Base-by-base conservation (phyloP, 306 rosid genomes). In the Lathyrus tuberosus region DNA sequence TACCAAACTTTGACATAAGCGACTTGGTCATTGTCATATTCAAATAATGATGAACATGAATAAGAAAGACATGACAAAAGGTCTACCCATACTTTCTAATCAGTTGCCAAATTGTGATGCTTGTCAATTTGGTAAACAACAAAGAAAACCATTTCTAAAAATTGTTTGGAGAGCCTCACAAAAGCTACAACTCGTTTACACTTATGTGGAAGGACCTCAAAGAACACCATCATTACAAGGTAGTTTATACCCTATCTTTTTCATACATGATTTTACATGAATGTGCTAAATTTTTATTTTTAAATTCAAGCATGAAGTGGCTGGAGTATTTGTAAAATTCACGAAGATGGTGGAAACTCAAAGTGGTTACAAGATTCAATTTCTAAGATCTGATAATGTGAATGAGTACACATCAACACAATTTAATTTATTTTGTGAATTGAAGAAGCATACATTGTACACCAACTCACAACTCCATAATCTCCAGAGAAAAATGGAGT, bases 351-450 rank as follows among this genome's bases (percentile, higher is more conserved):
- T 26, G 30, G 30, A 26, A 26, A 26, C 3, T 26, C 30, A 26
- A 26, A 26, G 30, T 26, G 30, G 30, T 26, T 26, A 3, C 30
- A 26, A 26, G 30, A 26, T 26, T 26, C 30, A 26, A 26, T 26
- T 26, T 2, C 30, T 26, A 26, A 26, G 30, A 26, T 2, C 30
- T 0, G 18, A 28, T 12, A 58, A 58, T 30, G 63, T 22, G 11
- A 58, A 58, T 11, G 18, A 13, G 63, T 58, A 30, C 3, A 30
- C 41, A 10, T 58, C 63, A 58, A n/a, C 63, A 28, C n/a, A 58
- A 58, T 58, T 58, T 58, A 58, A 58, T 58, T 6, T 13, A 14
- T 58, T 58, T 58, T 58, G 63, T n/a, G 63, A 28, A 30, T n/a
- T n/a, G n/a, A 20, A 20, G 12, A 58, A 30, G 41, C 5, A 28